A percentile compares a stretch with the other conserved stretches of the same genome.
Conservation (phyloP, 345 rosid species). For the Hibiscus syriacus region DNA sequence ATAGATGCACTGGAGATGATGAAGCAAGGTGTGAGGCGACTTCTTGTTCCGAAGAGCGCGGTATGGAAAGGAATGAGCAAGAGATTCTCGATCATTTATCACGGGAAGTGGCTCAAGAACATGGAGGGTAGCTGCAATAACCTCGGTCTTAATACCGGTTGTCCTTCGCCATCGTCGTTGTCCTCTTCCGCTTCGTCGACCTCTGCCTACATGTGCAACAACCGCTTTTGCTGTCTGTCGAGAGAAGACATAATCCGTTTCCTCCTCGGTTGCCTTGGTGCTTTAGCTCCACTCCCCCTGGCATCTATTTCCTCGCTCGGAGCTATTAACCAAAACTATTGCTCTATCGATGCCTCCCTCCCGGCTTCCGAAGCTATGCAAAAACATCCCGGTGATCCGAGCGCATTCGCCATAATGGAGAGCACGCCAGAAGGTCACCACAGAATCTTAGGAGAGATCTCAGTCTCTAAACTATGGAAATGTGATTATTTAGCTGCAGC, state of each 20-base stretch:
- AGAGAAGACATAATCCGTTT: constrained; percentile 92
- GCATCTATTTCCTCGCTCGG: constrained; percentile 67
- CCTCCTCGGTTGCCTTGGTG: constrained; percentile 93
- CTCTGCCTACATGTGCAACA: neutral
- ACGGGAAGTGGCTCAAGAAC: neutral
- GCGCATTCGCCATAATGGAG: constrained; percentile 77
- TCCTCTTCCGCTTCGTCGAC: neutral
- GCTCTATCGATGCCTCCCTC: constrained; percentile 52
- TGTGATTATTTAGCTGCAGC: constrained; percentile 90
- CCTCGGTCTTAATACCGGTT: neutral
- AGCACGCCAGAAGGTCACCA: constrained; percentile 42
- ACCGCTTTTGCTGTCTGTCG: constrained; percentile 76
- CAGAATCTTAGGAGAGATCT: constrained; percentile 86
- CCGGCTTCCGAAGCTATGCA: constrained; percentile 60
- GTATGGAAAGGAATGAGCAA: neutral
- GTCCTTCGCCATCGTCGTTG: neutral
- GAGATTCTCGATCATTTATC: neutral
- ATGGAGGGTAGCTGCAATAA: neutral
- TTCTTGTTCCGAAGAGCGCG: neutral
- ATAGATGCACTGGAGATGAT: neutral
- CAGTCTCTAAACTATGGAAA: constrained; percentile 90
- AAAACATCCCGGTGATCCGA: constrained; percentile 55
- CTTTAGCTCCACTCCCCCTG: constrained; percentile 90
- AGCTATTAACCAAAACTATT: constrained; percentile 56
- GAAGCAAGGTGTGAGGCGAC: constrained; percentile 3